phyloP scores from a whole-genome alignment of 2,329 filamentous ascomycete species.

The Gnomoniopsis smithogilvyi region DNA sequence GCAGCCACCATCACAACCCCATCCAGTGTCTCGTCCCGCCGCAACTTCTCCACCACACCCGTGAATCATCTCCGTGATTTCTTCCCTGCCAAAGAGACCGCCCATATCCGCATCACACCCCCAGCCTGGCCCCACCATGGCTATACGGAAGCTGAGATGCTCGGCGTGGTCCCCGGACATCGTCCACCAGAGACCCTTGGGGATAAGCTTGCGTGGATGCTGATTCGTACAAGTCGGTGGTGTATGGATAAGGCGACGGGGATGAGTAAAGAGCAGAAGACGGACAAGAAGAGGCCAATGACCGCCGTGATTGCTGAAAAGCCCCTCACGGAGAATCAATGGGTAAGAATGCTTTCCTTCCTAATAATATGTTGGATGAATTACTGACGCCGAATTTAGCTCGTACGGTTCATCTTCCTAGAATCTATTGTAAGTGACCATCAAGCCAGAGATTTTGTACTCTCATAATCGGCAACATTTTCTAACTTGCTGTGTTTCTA shows the following conservation, averaged over 20 bases:
- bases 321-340: constrained; percentile 80
- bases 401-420: constrained; percentile 86
- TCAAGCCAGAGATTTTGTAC: no score
- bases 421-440: constrained; percentile 70
- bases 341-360: constrained; percentile 44
- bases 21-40: constrained; percentile 25
- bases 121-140: constrained; percentile 70
- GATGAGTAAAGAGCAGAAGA: constrained; percentile 67
- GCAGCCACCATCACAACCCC: constrained; percentile 21
- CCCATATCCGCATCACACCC: constrained; percentile 59
- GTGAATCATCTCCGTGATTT: constrained; percentile 50
- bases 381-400: constrained; percentile 30
- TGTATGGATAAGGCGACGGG: constrained; percentile 81
- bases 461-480: no score
- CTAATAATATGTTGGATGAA: background rate
- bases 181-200: constrained; percentile 68
- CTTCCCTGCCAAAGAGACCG: constrained; percentile 60
- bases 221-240: constrained; percentile 73
- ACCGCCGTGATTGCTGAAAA: constrained; percentile 50
- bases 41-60: constrained; percentile 49
- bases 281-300: constrained; percentile 54
- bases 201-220: constrained; percentile 74
- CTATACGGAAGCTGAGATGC: constrained; percentile 79
- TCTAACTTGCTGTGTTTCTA: no score
- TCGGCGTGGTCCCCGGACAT: constrained; percentile 69